Percentiles rank a stretch among this genome's conserved stretches.
phyloP scores from a whole-genome alignment of 2,329 filamentous ascomycete genomes.

The Nannizzia gypsea region DNA sequence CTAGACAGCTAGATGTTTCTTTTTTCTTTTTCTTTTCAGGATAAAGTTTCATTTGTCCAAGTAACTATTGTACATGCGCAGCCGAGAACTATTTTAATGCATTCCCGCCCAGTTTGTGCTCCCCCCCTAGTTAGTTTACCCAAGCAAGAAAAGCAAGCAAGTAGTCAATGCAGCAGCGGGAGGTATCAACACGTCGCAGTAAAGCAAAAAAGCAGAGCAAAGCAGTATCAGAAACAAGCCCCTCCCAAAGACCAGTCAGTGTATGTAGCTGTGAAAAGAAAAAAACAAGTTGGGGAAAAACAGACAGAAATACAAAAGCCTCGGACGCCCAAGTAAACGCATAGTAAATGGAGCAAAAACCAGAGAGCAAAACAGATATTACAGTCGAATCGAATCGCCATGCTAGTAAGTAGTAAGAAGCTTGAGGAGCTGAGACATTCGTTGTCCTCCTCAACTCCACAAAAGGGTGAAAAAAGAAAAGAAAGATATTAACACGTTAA shows the following conservation, averaged over 20 bases:
- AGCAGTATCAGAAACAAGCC: neutral
- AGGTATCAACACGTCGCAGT: neutral
- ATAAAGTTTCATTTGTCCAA: conserved; percentile 2
- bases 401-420: neutral
- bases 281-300: neutral
- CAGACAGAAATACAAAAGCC: neutral
- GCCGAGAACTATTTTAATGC: neutral
- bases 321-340: too few relatives aligned
- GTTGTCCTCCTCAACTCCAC: neutral
- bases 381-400: neutral
- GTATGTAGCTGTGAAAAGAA: neutral
- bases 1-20: too few relatives aligned
- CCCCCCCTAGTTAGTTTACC: neutral
- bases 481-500: neutral
- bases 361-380: neutral
- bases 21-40: neutral
- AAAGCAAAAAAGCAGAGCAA: neutral
- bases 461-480: neutral
- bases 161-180: neutral
- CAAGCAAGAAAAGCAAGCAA: neutral
- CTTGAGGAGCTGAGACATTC: neutral
- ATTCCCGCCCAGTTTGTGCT: neutral
- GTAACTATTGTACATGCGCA: conserved; percentile 4
- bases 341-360: neutral
- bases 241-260: conserved; percentile 3